A percentile compares a stretch with the other conserved stretches of the same genome.
phyloP scores from a whole-genome alignment of 176 grass and related monocot species.

The Canna indica region DNA sequence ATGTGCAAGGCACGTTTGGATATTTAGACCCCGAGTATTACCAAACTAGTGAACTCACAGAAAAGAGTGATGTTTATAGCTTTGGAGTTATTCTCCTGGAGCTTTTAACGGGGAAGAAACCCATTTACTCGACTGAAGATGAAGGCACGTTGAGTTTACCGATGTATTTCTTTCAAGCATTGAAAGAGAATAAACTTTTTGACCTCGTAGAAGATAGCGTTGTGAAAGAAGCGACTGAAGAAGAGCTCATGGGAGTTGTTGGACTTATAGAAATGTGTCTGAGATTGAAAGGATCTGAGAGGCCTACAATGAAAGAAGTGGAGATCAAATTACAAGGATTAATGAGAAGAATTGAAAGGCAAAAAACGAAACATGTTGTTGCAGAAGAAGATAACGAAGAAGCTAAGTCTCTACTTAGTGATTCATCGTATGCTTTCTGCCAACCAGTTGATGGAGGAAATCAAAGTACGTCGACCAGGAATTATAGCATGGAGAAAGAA shows the following conservation, averaged over 20 bases:
- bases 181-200: not conserved
- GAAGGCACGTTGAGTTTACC: not conserved
- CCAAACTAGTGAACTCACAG: not conserved
- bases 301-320: not conserved
- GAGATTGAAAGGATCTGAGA: not conserved
- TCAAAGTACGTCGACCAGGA: not conserved
- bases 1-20: not conserved
- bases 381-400: not conserved
- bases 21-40: not conserved
- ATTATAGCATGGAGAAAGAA: not conserved
- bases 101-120: not conserved
- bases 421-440: not conserved
- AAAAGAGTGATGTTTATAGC: slow-evolving; percentile 6
- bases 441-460: too few relatives aligned
- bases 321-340: not conserved
- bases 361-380: not conserved
- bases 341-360: not conserved
- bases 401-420: not conserved
- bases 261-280: not conserved
- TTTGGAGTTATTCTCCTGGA: slow-evolving; percentile 1
- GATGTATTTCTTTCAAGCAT: not conserved
- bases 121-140: not conserved
- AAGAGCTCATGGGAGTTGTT: not conserved
- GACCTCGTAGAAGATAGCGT: not conserved
- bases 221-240: not conserved